phyloP scores from a whole-genome alignment of 106 monocot species.

The Phalaenopsis aphrodite region DNA sequence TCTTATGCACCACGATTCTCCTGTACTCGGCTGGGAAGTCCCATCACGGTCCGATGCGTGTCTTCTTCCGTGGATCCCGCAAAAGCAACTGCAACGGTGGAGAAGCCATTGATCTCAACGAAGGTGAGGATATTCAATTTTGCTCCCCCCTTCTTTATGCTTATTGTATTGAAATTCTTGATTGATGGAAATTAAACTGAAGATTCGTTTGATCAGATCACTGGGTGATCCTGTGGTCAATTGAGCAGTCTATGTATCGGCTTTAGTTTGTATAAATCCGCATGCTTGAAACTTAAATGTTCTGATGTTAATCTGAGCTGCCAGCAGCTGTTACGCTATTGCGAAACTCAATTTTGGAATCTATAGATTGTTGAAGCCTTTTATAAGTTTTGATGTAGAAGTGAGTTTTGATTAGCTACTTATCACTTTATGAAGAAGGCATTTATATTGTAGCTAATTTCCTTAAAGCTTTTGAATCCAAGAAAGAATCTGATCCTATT shows the following conservation, averaged over 20 bases:
- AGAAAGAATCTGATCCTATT: background rate
- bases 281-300: background rate
- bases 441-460: background rate
- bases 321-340: background rate
- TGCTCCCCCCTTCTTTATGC: background rate
- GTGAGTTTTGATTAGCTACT: background rate
- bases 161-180: background rate
- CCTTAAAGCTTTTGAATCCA: background rate
- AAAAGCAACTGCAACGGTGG: slow-evolving; percentile 10
- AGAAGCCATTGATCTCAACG: slow-evolving; percentile 16
- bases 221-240: background rate
- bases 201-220: background rate
- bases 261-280: background rate
- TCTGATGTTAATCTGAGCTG: background rate
- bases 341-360: background rate
- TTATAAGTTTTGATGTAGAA: background rate
- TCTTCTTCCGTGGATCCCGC: slow-evolving; percentile 32
- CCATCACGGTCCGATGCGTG: slow-evolving; percentile 21
- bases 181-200: background rate
- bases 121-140: slow-evolving; percentile 19
- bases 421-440: background rate
- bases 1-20: background rate
- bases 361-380: background rate
- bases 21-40: background rate
- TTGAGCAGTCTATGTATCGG: background rate